phyloP scores from a whole-genome alignment of 805 yeast species.

The Barnettozyma populi region DNA sequence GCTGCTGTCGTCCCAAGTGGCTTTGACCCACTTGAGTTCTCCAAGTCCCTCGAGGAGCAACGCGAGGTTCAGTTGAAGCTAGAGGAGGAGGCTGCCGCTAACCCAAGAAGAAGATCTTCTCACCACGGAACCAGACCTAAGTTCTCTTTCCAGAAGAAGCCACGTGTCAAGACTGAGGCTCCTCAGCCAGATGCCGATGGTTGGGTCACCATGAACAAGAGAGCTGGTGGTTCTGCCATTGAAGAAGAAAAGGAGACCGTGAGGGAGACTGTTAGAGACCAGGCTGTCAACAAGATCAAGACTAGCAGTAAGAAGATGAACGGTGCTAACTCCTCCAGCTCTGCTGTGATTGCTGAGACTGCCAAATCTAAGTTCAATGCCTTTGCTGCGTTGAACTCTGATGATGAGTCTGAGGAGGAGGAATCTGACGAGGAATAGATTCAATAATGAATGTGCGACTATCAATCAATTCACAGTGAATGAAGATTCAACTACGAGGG shows the following conservation, averaged over 20 bases:
- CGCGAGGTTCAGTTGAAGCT: slow-evolving; percentile 37
- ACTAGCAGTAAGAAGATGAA: slow-evolving; percentile 74
- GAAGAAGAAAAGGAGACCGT: slow-evolving; percentile 42
- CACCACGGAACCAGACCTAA: slow-evolving; percentile 42
- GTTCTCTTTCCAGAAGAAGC: slow-evolving; percentile 47
- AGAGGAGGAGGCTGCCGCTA: slow-evolving; percentile 14
- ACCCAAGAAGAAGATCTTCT: slow-evolving; percentile 51
- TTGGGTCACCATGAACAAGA: slow-evolving; percentile 62
- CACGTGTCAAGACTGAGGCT: slow-evolving; percentile 25
- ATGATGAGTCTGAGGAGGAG: slow-evolving; percentile 26
- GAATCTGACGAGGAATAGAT: slow-evolving; percentile 16
- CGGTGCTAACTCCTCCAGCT: slow-evolving; percentile 66
- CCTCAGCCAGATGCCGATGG: slow-evolving; percentile 71
- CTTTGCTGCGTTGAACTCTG: slow-evolving; percentile 58
- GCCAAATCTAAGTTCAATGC: slow-evolving; percentile 69
- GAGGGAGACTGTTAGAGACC: slow-evolving; percentile 36
- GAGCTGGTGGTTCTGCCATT: slow-evolving; percentile 40
- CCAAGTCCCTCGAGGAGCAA: slow-evolving; percentile 60
- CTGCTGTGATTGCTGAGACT: slow-evolving; percentile 65
- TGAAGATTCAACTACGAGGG: neutral
- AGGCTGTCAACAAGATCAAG: slow-evolving; percentile 46
- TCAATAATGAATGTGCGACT: neutral
- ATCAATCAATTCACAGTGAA: neutral
- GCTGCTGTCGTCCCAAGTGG: slow-evolving; percentile 56
- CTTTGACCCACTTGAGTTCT: slow-evolving; percentile 59